Evolutionary conservation across 768 basidiomycete genomes (phyloP).

Genomic region (Termitomyces sp.): DNA sequence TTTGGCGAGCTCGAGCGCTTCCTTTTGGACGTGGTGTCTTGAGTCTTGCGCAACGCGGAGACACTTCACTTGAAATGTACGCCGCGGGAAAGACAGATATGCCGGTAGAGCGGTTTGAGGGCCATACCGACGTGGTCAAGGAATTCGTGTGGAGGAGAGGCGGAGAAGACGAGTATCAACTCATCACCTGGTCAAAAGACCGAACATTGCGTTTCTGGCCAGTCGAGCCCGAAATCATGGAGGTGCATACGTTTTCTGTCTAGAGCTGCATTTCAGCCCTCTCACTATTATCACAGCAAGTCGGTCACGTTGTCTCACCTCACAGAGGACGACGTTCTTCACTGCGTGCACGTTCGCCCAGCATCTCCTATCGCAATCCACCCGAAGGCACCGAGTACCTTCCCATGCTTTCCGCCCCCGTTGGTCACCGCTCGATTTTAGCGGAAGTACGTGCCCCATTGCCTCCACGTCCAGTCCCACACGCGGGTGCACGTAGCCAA

Average conservation of each 20-base stretch:
- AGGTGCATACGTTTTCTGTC: conserved; percentile 37
- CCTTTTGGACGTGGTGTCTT: conserved; percentile 91
- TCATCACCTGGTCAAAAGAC: conserved; percentile 80
- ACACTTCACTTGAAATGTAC: conserved; percentile 85
- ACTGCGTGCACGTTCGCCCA: conserved; percentile 19
- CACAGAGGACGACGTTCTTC: conserved; percentile 29
- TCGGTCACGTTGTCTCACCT: conserved; percentile 38
- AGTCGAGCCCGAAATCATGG: conserved; percentile 64
- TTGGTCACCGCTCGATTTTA: conserved; percentile 63
- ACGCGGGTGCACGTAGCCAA: conserved; percentile 18
- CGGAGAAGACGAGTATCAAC: conserved; percentile 53
- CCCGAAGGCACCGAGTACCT: conserved; percentile 36
- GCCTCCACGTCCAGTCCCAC: conserved; percentile 10
- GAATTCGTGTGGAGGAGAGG: conserved; percentile 96
- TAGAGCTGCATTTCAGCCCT: not conserved
- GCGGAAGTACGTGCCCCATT: conserved; percentile 61
- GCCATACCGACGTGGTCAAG: conserved; percentile 91
- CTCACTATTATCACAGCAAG: conserved; percentile 38
- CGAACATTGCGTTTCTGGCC: conserved; percentile 92
- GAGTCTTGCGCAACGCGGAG: conserved; percentile 85
- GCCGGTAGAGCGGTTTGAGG: conserved; percentile 77
- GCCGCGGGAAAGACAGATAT: conserved; percentile 32
- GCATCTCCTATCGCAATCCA: conserved; percentile 55
- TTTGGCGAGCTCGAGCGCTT: conserved; percentile 90
- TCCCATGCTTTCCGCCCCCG: conserved; percentile 61